phyloP scores from a whole-genome alignment of 805 yeast genomes.

The Saccharomycopsis malanga region DNA sequence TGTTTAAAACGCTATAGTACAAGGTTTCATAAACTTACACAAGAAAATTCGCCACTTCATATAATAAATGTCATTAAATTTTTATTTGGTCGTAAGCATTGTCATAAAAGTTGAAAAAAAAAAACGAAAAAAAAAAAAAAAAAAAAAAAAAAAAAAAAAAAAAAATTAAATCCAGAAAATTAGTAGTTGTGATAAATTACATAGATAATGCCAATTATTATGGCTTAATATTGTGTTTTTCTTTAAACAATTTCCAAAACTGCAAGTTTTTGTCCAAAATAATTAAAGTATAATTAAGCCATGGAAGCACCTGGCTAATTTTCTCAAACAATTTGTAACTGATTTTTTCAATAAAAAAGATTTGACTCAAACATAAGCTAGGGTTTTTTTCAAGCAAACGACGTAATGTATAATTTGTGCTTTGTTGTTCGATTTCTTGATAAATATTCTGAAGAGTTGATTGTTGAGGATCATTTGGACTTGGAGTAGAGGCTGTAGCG shows the following conservation, averaged over 20 bases:
- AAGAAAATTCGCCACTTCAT: no score
- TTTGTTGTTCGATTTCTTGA: not conserved
- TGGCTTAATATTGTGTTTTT: not conserved
- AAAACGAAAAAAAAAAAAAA: not conserved
- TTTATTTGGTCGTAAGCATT: no score
- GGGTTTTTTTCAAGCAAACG: constrained; percentile 43
- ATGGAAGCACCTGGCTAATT: constrained; percentile 42
- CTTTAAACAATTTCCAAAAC: constrained; percentile 42
- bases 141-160: not conserved
- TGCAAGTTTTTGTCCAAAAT: constrained; percentile 46
- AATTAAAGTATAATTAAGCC: constrained; percentile 47
- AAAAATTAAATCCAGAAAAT: not conserved
- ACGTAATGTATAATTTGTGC: constrained; percentile 26
- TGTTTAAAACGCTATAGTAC: no score
- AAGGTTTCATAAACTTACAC: no score
- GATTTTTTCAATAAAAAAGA: constrained; percentile 76
- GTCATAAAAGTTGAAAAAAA: not conserved
- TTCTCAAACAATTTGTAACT: constrained; percentile 64
- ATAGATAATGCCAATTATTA: no score
- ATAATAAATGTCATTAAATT: no score
- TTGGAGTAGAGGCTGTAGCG: not conserved
- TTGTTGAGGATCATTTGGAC: not conserved
- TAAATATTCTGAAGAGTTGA: not conserved
- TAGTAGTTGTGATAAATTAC: not conserved
- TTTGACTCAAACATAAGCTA: constrained; percentile 59